phyloP scores from a whole-genome alignment of 2,329 filamentous ascomycete species.

The Neonectria faginata region DNA sequence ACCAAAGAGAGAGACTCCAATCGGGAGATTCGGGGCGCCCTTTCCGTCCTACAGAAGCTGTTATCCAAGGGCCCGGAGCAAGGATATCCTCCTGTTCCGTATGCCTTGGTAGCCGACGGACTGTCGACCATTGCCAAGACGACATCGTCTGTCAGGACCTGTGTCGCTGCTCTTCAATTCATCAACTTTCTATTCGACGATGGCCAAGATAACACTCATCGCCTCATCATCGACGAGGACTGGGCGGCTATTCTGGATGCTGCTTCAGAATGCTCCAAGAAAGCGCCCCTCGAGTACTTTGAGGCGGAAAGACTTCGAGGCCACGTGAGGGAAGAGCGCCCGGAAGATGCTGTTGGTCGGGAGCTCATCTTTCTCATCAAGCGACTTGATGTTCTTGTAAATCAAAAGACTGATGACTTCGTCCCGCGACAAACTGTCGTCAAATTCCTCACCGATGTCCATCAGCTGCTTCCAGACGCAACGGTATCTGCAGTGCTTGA shows the following conservation, averaged over 20 bases:
- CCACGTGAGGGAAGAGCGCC: conserved; percentile 44
- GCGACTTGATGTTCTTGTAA: conserved; percentile 62
- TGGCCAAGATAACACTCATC: conserved; percentile 64
- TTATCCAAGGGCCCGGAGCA: conserved; percentile 69
- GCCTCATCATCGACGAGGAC: conserved; percentile 72
- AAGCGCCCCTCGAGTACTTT: conserved; percentile 39
- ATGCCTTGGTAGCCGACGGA: conserved; percentile 69
- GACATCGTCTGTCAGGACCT: conserved; percentile 59
- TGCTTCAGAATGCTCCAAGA: conserved; percentile 65
- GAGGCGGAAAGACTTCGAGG: conserved; percentile 43
- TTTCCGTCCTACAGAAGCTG: conserved; percentile 72
- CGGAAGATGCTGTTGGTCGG: conserved; percentile 54
- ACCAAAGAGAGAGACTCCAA: conserved; percentile 63
- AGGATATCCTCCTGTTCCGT: conserved; percentile 70
- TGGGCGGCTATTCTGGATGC: conserved; percentile 72
- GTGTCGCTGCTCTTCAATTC: conserved; percentile 61
- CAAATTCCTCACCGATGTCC: conserved; percentile 72
- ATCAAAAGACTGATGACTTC: conserved; percentile 62
- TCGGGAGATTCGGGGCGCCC: conserved; percentile 70
- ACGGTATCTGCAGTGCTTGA: conserved; percentile 73
- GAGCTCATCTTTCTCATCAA: conserved; percentile 60
- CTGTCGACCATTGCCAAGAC: conserved; percentile 63
- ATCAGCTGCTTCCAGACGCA: conserved; percentile 72
- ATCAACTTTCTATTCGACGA: conserved; percentile 68
- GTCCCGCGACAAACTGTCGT: conserved; percentile 75